Percentiles rank a stretch among this genome's conserved stretches.
Evolutionary conservation across 2,329 filamentous ascomycete genomes (phyloP).

Genomic region (Curvularia sp.): DNA sequence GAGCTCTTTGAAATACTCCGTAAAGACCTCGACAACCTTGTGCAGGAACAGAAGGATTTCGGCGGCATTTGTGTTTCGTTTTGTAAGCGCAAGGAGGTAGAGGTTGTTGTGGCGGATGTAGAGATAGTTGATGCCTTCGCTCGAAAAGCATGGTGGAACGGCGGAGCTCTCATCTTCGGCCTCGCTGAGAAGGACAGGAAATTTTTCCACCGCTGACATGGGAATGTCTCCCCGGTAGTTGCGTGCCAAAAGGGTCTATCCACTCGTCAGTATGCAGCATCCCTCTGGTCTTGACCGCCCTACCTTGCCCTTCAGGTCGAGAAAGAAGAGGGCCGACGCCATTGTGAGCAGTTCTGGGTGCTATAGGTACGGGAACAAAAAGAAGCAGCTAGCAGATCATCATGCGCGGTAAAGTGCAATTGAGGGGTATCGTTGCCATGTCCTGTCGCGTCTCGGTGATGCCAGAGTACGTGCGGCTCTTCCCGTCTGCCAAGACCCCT

Average conservation of each 20-base stretch:
- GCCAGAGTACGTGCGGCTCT: slow-evolving; percentile 21
- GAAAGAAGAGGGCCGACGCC: slow-evolving; percentile 98
- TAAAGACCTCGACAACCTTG: slow-evolving; percentile 98
- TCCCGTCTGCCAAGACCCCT: slow-evolving; percentile 15
- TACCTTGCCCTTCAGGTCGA: slow-evolving; percentile 99
- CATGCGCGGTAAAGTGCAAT: slow-evolving; percentile 13
- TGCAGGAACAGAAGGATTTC: slow-evolving; percentile 98
- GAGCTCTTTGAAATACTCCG: slow-evolving; percentile 98
- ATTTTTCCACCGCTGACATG: slow-evolving; percentile 99
- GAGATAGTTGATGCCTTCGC: slow-evolving; percentile 99
- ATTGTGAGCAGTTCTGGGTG: slow-evolving; percentile 60
- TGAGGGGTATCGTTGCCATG: slow-evolving; percentile 15
- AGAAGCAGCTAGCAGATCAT: slow-evolving; percentile 19
- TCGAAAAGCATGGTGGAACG: slow-evolving; percentile 96
- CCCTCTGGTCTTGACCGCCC: slow-evolving; percentile 39
- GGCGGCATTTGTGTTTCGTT: slow-evolving; percentile 98
- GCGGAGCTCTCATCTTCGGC: slow-evolving; percentile 99
- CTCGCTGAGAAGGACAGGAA: slow-evolving; percentile 93
- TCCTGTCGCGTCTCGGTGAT: slow-evolving; percentile 20
- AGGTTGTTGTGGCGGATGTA: slow-evolving; percentile 99
- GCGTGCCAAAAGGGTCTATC: slow-evolving; percentile 91
- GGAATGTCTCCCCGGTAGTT: slow-evolving; percentile 99
- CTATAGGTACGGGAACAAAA: background rate
- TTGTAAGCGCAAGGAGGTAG: slow-evolving; percentile 95
- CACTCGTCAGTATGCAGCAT: slow-evolving; percentile 38